Percentiles rank a stretch among this genome's conserved stretches.
phyloP scores from a whole-genome alignment of 345 rosid genomes.

The Trapa bicornis region DNA sequence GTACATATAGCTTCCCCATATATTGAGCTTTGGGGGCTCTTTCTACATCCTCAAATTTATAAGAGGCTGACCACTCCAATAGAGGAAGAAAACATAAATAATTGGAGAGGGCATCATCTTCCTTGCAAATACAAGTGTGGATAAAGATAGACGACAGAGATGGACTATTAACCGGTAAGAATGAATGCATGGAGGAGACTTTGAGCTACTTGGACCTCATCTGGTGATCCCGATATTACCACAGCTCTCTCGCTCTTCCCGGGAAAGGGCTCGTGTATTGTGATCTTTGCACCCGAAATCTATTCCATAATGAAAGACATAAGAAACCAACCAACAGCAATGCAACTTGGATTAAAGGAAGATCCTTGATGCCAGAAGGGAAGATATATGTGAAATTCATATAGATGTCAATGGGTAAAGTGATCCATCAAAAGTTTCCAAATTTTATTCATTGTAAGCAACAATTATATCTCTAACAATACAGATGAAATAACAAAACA shows the following conservation, averaged over 20 bases:
- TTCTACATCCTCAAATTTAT: background rate
- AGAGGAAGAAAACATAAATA: background rate
- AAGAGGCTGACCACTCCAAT: background rate
- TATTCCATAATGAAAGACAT: conserved; percentile 17
- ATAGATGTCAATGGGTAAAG: background rate
- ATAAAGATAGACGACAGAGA: background rate
- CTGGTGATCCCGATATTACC: conserved; percentile 91
- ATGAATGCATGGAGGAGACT: conserved; percentile 92
- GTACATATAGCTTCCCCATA: too few relatives aligned
- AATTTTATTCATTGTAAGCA: background rate
- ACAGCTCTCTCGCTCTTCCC: conserved; percentile 73
- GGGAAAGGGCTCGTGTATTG: conserved; percentile 58
- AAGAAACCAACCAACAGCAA: background rate
- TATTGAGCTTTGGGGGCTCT: background rate
- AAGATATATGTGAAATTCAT: background rate
- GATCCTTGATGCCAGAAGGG: too few relatives aligned
- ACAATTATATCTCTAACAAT: background rate
- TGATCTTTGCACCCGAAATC: conserved; percentile 95
- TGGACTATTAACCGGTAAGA: conserved; percentile 45
- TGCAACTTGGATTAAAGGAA: background rate
- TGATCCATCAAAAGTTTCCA: background rate
- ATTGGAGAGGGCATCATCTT: background rate
- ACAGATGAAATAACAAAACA: background rate
- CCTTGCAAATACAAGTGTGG: background rate
- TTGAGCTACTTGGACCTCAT: conserved; percentile 91